Evolutionary conservation across 768 basidiomycete genomes (phyloP).

Genomic region (Leccinellum luteum): DNA sequence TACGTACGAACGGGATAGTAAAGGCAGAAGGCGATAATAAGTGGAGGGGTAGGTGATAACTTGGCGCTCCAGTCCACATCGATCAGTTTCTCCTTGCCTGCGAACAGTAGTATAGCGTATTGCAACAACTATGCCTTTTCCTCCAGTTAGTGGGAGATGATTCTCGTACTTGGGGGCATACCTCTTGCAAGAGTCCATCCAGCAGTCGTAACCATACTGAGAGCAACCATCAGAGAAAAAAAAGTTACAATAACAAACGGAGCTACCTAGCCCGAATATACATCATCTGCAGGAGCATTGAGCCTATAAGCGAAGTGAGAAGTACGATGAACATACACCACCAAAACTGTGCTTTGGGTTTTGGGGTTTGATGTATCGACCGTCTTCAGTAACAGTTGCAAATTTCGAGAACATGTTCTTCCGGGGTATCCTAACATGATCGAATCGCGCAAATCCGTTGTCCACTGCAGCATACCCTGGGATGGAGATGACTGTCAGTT

Average conservation of each 20-base stretch:
- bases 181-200: constrained; percentile 70
- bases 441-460: constrained; percentile 67
- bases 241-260: not conserved
- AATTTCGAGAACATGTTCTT: constrained; percentile 75
- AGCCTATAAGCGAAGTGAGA: not conserved
- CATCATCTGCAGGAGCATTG: constrained; percentile 50
- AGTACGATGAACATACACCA: constrained; percentile 46
- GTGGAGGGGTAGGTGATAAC: constrained; percentile 72
- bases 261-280: constrained; percentile 63
- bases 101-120: constrained; percentile 73
- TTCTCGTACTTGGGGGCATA: constrained; percentile 16
- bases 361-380: constrained; percentile 61
- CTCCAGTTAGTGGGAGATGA: constrained; percentile 13
- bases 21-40: constrained; percentile 69
- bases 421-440: constrained; percentile 64
- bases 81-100: constrained; percentile 56
- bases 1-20: constrained; percentile 66
- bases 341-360: constrained; percentile 76
- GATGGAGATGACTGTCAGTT: not conserved
- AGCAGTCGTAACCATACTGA: constrained; percentile 60
- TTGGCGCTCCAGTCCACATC: constrained; percentile 59
- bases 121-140: constrained; percentile 53
- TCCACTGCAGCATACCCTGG: constrained; percentile 55
- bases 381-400: constrained; percentile 63
- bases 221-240: not conserved